phyloP scores from a whole-genome alignment of 805 yeast genomes.

The Blastobotrys peoriensis region DNA sequence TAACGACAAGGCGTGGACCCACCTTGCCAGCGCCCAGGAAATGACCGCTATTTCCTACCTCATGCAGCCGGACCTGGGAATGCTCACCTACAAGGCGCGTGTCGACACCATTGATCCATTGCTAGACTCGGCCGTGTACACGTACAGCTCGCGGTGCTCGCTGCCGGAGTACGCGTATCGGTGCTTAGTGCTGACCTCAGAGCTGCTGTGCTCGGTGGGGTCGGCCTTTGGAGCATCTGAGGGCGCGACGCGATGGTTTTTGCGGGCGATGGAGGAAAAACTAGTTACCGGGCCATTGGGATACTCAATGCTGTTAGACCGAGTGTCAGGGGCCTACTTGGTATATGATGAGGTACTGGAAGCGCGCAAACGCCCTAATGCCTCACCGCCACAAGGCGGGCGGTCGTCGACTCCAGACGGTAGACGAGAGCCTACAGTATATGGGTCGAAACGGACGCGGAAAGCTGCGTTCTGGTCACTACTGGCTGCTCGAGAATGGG shows the following conservation, averaged over 20 bases:
- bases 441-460: constrained; percentile 53
- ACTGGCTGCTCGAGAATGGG: constrained; percentile 70
- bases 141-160: constrained; percentile 66
- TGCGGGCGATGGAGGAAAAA: constrained; percentile 37
- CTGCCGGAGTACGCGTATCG: constrained; percentile 66
- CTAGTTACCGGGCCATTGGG: constrained; percentile 36
- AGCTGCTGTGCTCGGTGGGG: constrained; percentile 46
- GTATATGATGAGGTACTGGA: constrained; percentile 20
- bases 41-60: constrained; percentile 72
- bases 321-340: constrained; percentile 48
- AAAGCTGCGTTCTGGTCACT: constrained; percentile 75
- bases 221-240: constrained; percentile 37
- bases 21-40: constrained; percentile 81
- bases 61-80: constrained; percentile 36
- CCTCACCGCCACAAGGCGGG: constrained; percentile 26
- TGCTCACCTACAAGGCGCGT: background rate
- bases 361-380: constrained; percentile 21
- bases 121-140: constrained; percentile 66
- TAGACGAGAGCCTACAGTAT: background rate
- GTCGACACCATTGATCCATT: constrained; percentile 52
- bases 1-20: constrained; percentile 72
- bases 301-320: constrained; percentile 46
- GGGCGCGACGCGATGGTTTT: constrained; percentile 42
- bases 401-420: background rate
- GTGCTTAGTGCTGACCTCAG: constrained; percentile 60